Conservation (phyloP, 805 yeast genomes). For the Lachancea dasiensis region DNA sequence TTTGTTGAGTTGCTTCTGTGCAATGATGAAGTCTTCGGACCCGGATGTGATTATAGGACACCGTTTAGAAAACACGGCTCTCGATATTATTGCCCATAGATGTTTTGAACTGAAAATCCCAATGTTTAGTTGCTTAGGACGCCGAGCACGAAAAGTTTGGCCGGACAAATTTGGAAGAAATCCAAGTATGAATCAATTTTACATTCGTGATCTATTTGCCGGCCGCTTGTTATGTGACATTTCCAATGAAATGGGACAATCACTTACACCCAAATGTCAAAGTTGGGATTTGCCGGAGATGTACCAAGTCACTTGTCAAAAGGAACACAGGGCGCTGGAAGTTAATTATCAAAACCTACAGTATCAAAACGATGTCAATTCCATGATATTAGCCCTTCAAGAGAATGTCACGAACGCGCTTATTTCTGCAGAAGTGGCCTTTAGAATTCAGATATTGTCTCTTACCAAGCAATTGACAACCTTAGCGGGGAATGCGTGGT, state of each 20-base stretch:
- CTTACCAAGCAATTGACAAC: conserved; percentile 86
- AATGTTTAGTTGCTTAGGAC: conserved; percentile 78
- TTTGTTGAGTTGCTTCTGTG: conserved; percentile 67
- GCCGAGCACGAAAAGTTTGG: conserved; percentile 70
- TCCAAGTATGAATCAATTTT: conserved; percentile 45
- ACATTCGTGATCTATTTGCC: conserved; percentile 63
- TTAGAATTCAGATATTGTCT: conserved; percentile 78
- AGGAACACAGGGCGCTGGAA: conserved; percentile 56
- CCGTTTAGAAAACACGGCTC: conserved; percentile 66
- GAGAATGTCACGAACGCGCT: conserved; percentile 63
- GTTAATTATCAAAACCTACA: conserved; percentile 65
- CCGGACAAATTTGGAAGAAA: conserved; percentile 64
- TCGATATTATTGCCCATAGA: conserved; percentile 77
- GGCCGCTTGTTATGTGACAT: conserved; percentile 91
- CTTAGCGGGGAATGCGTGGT: conserved; percentile 96
- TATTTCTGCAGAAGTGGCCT: conserved; percentile 71
- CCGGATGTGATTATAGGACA: conserved; percentile 93
- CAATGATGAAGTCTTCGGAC: conserved; percentile 65
- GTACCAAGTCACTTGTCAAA: conserved; percentile 73
- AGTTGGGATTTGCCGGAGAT: conserved; percentile 92
- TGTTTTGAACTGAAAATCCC: conserved; percentile 67
- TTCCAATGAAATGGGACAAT: conserved; percentile 91
- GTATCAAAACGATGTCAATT: conserved; percentile 59
- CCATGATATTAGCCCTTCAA: conserved; percentile 60
- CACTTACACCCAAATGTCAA: conserved; percentile 84